Evolutionary conservation across 2,329 filamentous ascomycete genomes (phyloP).

Genomic region (Cadophora sp.): DNA sequence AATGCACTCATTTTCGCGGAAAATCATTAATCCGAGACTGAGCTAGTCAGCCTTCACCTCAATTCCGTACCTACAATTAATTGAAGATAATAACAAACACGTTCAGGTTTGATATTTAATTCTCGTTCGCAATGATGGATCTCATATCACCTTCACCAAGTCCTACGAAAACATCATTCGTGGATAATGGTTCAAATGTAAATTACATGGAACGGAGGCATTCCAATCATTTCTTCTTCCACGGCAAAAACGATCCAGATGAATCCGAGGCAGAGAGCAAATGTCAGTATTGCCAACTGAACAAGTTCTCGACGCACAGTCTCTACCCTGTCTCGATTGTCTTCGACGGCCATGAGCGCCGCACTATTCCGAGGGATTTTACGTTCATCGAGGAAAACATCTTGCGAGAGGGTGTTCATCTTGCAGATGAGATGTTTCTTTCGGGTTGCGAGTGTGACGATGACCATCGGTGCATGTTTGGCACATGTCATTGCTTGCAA

Average conservation of each 20-base stretch:
- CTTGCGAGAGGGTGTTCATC: constrained; percentile 64
- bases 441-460: constrained; percentile 72
- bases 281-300: constrained; percentile 70
- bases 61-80: too few relatives aligned
- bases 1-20: too few relatives aligned
- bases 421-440: constrained; percentile 66
- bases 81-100: too few relatives aligned
- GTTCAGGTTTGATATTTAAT: too few relatives aligned
- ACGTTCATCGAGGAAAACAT: constrained; percentile 70
- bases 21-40: too few relatives aligned
- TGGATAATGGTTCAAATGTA: neutral
- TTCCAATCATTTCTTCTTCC: constrained; percentile 20
- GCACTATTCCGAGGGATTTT: constrained; percentile 67
- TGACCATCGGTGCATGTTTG: constrained; percentile 69
- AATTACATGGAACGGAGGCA: constrained; percentile 10
- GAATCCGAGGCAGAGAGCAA: constrained; percentile 47
- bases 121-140: too few relatives aligned
- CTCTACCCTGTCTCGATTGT: constrained; percentile 65
- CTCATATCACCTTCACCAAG: too few relatives aligned
- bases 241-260: constrained; percentile 10
- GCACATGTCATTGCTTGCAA: constrained; percentile 69
- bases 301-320: constrained; percentile 57
- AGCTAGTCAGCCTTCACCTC: too few relatives aligned
- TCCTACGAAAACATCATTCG: too few relatives aligned
- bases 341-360: constrained; percentile 63